phyloP scores from a whole-genome alignment of 371 early-diverging fungal genomes.

The Zancudomyces culisetae region DNA sequence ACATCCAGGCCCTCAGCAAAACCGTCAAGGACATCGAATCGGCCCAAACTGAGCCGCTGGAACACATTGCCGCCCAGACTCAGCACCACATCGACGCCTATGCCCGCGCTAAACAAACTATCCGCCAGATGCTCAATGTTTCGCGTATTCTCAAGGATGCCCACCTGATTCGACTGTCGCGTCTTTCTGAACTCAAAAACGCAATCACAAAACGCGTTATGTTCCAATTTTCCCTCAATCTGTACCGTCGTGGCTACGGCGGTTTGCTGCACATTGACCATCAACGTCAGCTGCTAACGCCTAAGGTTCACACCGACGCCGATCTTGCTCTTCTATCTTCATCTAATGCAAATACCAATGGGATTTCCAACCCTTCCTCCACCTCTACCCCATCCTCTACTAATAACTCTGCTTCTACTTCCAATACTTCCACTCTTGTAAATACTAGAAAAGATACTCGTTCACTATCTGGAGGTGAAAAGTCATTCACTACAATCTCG shows the following conservation, averaged over 20 bases:
- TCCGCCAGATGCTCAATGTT: conserved; percentile 29
- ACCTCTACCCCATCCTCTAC: not conserved
- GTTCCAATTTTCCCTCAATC: conserved; percentile 44
- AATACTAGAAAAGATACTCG: conserved; percentile 61
- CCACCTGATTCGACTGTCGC: conserved; percentile 32
- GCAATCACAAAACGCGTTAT: conserved; percentile 56
- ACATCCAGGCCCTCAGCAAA: conserved; percentile 28
- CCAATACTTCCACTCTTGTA: conserved; percentile 11
- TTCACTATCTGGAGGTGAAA: conserved; percentile 96
- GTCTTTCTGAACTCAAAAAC: conserved; percentile 45
- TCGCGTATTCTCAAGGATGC: conserved; percentile 31
- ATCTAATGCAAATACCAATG: not conserved
- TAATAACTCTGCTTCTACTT: not conserved
- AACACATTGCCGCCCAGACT: conserved; percentile 33
- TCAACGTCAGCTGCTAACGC: conserved; percentile 37
- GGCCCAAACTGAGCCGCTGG: conserved; percentile 29
- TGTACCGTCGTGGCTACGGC: conserved; percentile 67
- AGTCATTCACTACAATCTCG: conserved; percentile 96
- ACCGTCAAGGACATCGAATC: conserved; percentile 30
- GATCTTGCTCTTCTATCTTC: conserved; percentile 6
- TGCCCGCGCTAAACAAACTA: conserved; percentile 32
- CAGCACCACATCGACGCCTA: conserved; percentile 27
- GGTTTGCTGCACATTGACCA: conserved; percentile 78
- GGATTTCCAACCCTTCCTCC: not conserved
- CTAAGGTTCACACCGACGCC: conserved; percentile 33